phyloP scores from a whole-genome alignment of 805 yeast species.

The Saccharomycopsis synnaedendra region DNA sequence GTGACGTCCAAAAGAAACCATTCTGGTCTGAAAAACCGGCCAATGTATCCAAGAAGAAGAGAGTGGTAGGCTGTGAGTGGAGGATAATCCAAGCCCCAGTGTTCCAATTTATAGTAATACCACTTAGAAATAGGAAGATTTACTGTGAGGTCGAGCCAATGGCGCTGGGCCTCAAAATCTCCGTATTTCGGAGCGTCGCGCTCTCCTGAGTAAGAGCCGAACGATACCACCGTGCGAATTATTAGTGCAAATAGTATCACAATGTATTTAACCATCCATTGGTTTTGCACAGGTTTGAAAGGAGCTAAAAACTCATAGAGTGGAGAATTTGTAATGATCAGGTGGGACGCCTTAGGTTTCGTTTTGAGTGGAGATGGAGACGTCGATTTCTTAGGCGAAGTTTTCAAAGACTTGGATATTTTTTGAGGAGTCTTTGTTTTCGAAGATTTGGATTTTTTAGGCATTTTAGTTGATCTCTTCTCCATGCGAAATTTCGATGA shows the following conservation, averaged over 20 bases:
- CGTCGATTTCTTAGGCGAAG: background rate
- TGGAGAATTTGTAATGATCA: conserved; percentile 35
- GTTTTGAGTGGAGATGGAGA: background rate
- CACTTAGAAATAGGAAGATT: conserved; percentile 64
- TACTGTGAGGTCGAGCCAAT: conserved; percentile 90
- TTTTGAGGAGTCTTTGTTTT: background rate
- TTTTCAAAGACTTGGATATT: background rate
- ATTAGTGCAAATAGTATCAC: conserved; percentile 63
- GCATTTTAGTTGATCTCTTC: no score
- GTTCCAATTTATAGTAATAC: conserved; percentile 82
- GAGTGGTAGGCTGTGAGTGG: conserved; percentile 94
- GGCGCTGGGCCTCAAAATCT: conserved; percentile 96
- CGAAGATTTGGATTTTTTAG: background rate
- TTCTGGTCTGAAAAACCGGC: conserved; percentile 41
- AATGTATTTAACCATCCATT: conserved; percentile 82
- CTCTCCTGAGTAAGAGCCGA: conserved; percentile 79
- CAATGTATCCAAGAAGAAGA: conserved; percentile 65
- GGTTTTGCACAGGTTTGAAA: conserved; percentile 71
- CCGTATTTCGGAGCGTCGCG: conserved; percentile 73
- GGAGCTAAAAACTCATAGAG: conserved; percentile 67
- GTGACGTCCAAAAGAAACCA: conserved; percentile 75
- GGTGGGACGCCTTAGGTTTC: conserved; percentile 3
- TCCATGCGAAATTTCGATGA: no score
- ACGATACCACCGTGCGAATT: conserved; percentile 73
- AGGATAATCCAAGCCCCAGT: conserved; percentile 98